Evolutionary conservation across 192 early-diverging fungal genomes (phyloP).

Genomic region (Glomus cerebriforme): DNA sequence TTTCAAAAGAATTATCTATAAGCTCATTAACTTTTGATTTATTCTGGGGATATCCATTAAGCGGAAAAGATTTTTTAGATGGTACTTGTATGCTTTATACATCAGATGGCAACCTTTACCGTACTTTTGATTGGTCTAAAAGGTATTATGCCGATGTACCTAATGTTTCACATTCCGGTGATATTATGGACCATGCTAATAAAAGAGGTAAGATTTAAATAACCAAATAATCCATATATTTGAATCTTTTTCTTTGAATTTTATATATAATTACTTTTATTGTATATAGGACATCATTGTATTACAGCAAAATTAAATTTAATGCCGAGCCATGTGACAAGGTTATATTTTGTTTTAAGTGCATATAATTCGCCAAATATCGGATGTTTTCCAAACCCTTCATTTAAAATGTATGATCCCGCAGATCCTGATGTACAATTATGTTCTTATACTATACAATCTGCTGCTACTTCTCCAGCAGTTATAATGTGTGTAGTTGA

Average conservation of each 20-base stretch:
- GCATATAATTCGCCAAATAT: conserved; percentile 22
- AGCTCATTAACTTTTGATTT: conserved; percentile 21
- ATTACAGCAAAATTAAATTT: conserved; percentile 19
- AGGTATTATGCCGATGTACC: neutral
- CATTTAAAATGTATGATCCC: conserved; percentile 28
- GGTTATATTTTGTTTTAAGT: conserved; percentile 31
- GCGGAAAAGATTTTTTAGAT: conserved; percentile 21
- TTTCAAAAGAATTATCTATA: conserved; percentile 4
- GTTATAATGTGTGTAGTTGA: conserved; percentile 29
- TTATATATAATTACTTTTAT: neutral
- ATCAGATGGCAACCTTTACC: neutral
- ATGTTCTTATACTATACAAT: conserved; percentile 18
- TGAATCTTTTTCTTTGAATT: neutral
- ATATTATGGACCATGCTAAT: conserved; percentile 17
- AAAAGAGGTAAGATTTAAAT: conserved; percentile 16
- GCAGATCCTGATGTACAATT: conserved; percentile 3
- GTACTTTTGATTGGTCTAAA: neutral
- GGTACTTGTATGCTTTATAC: conserved; percentile 31
- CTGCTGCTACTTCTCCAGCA: conserved; percentile 16
- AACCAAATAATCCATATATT: neutral
- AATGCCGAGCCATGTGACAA: conserved; percentile 6
- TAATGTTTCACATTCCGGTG: conserved; percentile 29
- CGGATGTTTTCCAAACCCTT: neutral
- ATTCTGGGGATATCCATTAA: conserved; percentile 14
- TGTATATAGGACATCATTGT: conserved; percentile 27